These are phyloP conservation scores for Xylariaceae sp. DNA, from an alignment of 2,329 filamentous ascomycete genomes.

Conservation along the genomic window DNA sequence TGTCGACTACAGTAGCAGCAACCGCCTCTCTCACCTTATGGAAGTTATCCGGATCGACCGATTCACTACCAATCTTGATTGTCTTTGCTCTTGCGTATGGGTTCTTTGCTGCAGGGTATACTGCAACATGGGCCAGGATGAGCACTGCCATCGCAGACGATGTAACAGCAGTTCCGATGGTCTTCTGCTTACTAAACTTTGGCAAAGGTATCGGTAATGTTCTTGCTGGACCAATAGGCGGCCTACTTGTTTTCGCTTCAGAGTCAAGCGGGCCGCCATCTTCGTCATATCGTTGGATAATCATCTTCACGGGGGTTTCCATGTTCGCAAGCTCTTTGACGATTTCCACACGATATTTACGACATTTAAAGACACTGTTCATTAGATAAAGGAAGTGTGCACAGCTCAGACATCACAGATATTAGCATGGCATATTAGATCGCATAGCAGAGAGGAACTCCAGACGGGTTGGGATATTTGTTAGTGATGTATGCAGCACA, in stretches of 20 bases:
- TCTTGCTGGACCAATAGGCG: conserved; percentile 16
- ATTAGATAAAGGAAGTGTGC: too few relatives aligned
- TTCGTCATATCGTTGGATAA: conserved; percentile 12
- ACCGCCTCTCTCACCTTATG: conserved; percentile 48
- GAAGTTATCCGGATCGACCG: conserved; percentile 48
- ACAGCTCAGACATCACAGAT: too few relatives aligned
- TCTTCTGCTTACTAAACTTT: conserved; percentile 16
- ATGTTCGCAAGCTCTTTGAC: conserved; percentile 17
- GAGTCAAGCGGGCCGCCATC: conserved; percentile 6
- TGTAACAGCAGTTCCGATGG: conserved; percentile 11
- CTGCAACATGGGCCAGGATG: conserved; percentile 42
- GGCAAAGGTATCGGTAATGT: conserved; percentile 19
- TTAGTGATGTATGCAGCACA: too few relatives aligned
- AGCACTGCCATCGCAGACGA: conserved; percentile 14
- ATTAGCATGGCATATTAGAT: too few relatives aligned
- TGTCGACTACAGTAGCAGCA: conserved; percentile 44
- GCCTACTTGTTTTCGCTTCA: conserved; percentile 12
- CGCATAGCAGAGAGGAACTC: too few relatives aligned
- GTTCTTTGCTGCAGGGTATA: conserved; percentile 52
- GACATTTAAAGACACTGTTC: too few relatives aligned
- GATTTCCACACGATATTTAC: conserved; percentile 11
- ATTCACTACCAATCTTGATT: conserved; percentile 40
- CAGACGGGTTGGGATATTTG: too few relatives aligned
- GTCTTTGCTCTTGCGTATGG: conserved; percentile 50
- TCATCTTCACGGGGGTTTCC: conserved; percentile 17